Evolutionary conservation across 345 rosid species (phyloP), one percentile per base, ranked within the genome.

Genomic region (Rhizophora mangle): DNA sequence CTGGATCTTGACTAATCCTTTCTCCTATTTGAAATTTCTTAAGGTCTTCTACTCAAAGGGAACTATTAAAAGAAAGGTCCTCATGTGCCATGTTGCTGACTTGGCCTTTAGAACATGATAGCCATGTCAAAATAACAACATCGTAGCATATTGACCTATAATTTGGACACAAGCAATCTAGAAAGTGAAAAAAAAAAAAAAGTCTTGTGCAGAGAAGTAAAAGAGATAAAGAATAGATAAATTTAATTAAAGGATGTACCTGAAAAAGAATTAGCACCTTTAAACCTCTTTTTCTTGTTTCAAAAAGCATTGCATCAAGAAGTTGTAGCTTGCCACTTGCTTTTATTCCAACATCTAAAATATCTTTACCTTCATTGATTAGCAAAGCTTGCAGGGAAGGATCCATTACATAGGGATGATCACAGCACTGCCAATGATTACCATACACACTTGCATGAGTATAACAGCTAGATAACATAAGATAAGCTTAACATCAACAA

Each of bases 271-370:
- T 65, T 66, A 95, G 82, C 47, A 85, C 96, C 84, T 81, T 87
- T 60, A 81, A 74, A 76, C 84, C 82, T 52, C 49, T 86, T 31
- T 71, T 74, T 76, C 82, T 85, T 65, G 86, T 76, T 71, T 83
- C 89, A 53, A 30, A 69, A 55, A 95, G 98, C 89, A 95, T 83
- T 51, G 77, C 80, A 65, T 89, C 92, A 66, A 95, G 91, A 69
- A 90, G 84, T 64, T 81, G 84, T 68, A 92, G 85, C 80, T 95
- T 95, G 66, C 97, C 97, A 65, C 99, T 88, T 34, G 96, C 99
- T 83, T 89, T 85, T 79, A 87, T 83, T 67, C 87, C 99, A 76
- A 83, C 79, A 76, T 90, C 91, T 75, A 95, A 73, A 68, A 64
- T 37, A 64, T 91, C 58, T 69, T 71, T 57, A 24, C 79, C 73